These are phyloP conservation scores for Dispira simplex DNA, from an alignment of 192 early-diverging fungal genomes.

Conservation along the genomic window DNA sequence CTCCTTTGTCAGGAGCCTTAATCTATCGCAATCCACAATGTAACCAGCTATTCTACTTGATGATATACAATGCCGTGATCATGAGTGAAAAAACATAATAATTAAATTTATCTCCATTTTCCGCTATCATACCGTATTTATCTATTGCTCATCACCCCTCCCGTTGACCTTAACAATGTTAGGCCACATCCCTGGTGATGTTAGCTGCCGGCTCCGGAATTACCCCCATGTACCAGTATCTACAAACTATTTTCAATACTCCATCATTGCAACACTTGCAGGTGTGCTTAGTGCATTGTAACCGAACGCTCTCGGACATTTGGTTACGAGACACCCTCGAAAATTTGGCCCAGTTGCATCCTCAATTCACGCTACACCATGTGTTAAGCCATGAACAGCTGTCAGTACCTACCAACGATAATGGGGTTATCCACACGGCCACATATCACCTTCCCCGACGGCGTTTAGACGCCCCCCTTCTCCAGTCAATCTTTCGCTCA, in stretches of 20 bases:
- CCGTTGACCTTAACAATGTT: neutral
- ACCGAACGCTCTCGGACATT: neutral
- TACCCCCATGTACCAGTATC: conserved; percentile 13
- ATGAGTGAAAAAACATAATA: neutral
- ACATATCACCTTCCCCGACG: too few relatives aligned
- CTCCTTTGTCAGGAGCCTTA: neutral
- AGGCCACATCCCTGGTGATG: conserved; percentile 5
- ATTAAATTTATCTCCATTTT: neutral
- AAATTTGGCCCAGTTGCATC: neutral
- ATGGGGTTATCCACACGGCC: too few relatives aligned
- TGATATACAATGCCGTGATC: neutral
- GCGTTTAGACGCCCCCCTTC: too few relatives aligned
- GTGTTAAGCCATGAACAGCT: neutral
- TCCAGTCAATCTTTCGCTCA: too few relatives aligned
- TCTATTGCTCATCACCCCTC: neutral
- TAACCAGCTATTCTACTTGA: neutral
- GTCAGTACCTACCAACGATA: too few relatives aligned
- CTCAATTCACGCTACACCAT: neutral
- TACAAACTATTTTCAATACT: neutral
- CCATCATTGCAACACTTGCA: neutral
- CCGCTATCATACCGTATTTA: neutral
- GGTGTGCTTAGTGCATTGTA: conserved; percentile 4
- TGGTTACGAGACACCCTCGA: conserved; percentile 6
- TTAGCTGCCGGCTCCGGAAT: conserved; percentile 13
- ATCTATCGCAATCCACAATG: neutral